Percentiles rank a stretch among this genome's conserved stretches.
phyloP scores from a whole-genome alignment of 179 eudicot genomes.

The Gypsophila paniculata region DNA sequence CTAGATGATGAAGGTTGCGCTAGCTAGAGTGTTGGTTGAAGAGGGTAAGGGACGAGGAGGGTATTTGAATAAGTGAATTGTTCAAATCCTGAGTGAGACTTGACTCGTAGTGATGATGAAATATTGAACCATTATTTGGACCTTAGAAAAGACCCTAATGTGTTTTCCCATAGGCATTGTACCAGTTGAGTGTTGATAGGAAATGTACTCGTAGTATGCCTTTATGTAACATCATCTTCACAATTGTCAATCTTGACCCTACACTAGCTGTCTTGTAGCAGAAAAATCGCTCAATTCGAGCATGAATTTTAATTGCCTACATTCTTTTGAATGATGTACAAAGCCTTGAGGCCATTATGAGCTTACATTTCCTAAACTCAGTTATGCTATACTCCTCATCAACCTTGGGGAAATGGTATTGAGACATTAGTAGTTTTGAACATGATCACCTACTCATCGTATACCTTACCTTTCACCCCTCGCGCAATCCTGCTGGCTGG shows the following conservation, averaged over 20 bases:
- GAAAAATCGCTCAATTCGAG: constrained; percentile 41
- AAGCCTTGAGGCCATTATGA: constrained; percentile 20
- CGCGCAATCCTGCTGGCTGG: constrained; percentile 53
- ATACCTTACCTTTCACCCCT: constrained; percentile 34
- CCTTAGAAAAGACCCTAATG: neutral
- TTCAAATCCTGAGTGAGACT: neutral
- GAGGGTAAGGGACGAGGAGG: neutral
- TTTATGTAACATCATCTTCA: constrained; percentile 16
- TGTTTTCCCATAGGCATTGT: neutral
- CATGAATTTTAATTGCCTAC: constrained; percentile 33
- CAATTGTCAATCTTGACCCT: constrained; percentile 20
- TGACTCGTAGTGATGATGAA: neutral
- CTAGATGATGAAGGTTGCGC: neutral
- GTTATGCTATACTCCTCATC: constrained; percentile 17
- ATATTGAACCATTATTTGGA: neutral
- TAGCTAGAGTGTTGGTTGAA: neutral
- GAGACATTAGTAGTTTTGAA: constrained; percentile 15
- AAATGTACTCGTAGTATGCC: constrained; percentile 16
- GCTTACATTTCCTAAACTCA: constrained; percentile 27
- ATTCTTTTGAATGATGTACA: constrained; percentile 31
- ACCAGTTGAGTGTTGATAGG: neutral
- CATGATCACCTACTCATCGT: constrained; percentile 30
- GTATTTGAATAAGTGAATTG: neutral
- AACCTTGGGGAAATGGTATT: constrained; percentile 11
- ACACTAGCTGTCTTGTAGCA: constrained; percentile 23